Base-by-base conservation (phyloP, 148 eudicot genomes). In the Selenicereus undatus region DNA sequence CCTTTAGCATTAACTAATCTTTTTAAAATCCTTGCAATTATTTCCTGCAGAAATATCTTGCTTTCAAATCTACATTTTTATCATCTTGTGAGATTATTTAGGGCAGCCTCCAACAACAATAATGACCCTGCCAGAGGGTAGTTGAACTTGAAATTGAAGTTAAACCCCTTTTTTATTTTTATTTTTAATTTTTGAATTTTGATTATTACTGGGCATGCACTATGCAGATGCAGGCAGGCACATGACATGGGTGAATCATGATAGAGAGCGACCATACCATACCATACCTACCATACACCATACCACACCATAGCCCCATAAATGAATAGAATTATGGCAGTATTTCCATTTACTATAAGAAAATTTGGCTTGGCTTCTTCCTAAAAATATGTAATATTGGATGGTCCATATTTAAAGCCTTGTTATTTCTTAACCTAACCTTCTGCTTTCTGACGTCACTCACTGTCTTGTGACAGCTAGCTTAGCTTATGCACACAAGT, bases 81-180 rank as follows among this genome's bases (percentile, higher is more conserved):
- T 83, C 82, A 39, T 75, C 54, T 50, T 45, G 56, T 79, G 43
- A 18, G 35, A 66, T 66, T 66, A 66, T 66, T 66, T 66, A 66
- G 71, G 71, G 71, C 71, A 66, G 52, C 52, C 75, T 72, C 26
- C 50, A 8, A 42, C 45, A 48, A 83, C 48, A 84, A 84, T 77
- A 71, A 84, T 80, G 86, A 70, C 43, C 12, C n/a, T 83, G 86
- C 48, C 83, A 84, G 76, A 74, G 80, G 81, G 86, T 84, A 80
- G 86, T 80, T 84, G 86, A 26, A 73, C 32, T 32, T 32, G n/a
- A n/a, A n/a, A n/a, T n/a, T 32, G 2, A 32, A 1, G 18, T 45
- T 29, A 39, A 51, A 5, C 20, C 27, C 39, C 54, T 77, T 72
- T 65, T 1, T 36, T 80, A 6, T 50, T 24, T 80, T 81, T 11